Percentiles rank a stretch among this genome's conserved stretches.
Conservation (phyloP, 1,284 basidiomycete species). For the Paramarasmius palmivorus region DNA sequence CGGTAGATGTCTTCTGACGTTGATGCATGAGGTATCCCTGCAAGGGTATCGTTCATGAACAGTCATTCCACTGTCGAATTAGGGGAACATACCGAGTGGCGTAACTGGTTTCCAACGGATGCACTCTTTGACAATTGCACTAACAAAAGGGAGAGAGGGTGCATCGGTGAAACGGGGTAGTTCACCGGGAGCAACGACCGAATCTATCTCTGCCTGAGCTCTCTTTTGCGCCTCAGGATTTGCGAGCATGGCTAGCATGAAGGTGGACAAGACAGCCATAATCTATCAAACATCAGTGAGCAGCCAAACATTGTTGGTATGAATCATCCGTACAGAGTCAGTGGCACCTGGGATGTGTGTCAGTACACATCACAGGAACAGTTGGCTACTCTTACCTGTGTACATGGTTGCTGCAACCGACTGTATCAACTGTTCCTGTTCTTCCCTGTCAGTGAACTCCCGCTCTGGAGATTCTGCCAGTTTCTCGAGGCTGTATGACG, state of each 20-base stretch:
- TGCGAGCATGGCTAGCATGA: slow-evolving; percentile 38
- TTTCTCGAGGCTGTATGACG: slow-evolving; percentile 23
- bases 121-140: slow-evolving; percentile 35
- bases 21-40: slow-evolving; percentile 27
- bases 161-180: slow-evolving; percentile 33
- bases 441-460: slow-evolving; percentile 11
- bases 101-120: slow-evolving; percentile 35
- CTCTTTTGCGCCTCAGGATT: slow-evolving; percentile 31
- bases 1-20: slow-evolving; percentile 31
- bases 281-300: slow-evolving; percentile 14
- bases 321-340: slow-evolving; percentile 29
- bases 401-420: slow-evolving; percentile 40
- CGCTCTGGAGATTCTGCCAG: too few species aligned
- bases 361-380: neutral
- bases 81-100: slow-evolving; percentile 30
- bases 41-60: neutral
- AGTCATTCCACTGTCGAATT: neutral
- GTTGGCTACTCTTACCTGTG: slow-evolving; percentile 6
- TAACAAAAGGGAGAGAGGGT: slow-evolving; percentile 31
- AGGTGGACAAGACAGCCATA: slow-evolving; percentile 21
- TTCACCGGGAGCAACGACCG: slow-evolving; percentile 27
- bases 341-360: slow-evolving; percentile 10
- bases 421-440: slow-evolving; percentile 38
- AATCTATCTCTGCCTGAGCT: slow-evolving; percentile 39
- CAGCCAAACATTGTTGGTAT: slow-evolving; percentile 27